Percentiles rank a stretch among this genome's conserved stretches.
Conservation (phyloP, 805 yeast genomes). For the Wickerhamia fluorescens region DNA sequence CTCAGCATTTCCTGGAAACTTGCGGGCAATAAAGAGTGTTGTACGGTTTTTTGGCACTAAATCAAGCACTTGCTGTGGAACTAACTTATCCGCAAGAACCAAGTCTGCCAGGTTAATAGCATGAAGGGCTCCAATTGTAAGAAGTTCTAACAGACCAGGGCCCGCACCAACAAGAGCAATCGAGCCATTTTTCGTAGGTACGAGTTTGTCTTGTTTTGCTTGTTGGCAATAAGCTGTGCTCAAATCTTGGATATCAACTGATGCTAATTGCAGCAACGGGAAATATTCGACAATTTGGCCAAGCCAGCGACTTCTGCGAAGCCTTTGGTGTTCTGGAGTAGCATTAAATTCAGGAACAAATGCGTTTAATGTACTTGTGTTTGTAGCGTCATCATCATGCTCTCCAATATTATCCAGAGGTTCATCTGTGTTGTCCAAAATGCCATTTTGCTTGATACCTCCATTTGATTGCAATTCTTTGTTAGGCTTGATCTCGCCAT, state of each 20-base stretch:
- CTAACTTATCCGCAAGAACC: constrained; percentile 84
- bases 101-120: constrained; percentile 79
- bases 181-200: constrained; percentile 34
- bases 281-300: constrained; percentile 87
- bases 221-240: constrained; percentile 31
- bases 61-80: constrained; percentile 80
- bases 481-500: too few species aligned
- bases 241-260: constrained; percentile 53
- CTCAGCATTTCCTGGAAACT: constrained; percentile 96
- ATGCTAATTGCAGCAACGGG: constrained; percentile 62
- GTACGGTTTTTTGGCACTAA: constrained; percentile 68
- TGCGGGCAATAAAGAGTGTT: constrained; percentile 77
- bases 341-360: constrained; percentile 55
- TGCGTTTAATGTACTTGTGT: constrained; percentile 49
- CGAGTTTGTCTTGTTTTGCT: constrained; percentile 5
- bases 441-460: too few species aligned
- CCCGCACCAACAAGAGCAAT: constrained; percentile 91
- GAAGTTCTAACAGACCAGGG: constrained; percentile 78
- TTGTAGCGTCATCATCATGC: constrained; percentile 65
- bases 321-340: constrained; percentile 43
- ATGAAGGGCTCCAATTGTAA: constrained; percentile 79
- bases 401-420: constrained; percentile 40
- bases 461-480: too few species aligned
- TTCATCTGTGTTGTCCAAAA: too few species aligned
- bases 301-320: constrained; percentile 73